Conservation (phyloP, 495 filamentous ascomycete genomes). For the Zalerion maritima region DNA sequence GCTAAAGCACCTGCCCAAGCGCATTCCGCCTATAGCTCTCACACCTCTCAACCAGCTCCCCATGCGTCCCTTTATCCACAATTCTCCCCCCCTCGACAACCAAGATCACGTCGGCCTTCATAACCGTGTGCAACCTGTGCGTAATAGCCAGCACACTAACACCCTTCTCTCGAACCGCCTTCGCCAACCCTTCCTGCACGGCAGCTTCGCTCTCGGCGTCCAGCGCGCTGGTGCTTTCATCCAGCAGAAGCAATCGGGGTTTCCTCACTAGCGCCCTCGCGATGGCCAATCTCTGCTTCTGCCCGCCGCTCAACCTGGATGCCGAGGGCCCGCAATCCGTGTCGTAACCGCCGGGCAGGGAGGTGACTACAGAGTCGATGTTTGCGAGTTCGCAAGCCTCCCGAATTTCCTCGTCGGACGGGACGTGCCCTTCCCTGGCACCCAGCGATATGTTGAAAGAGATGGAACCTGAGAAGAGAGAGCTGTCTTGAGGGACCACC, state of each 20-base stretch:
- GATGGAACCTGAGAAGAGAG: conserved; percentile 40
- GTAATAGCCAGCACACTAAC: conserved; percentile 73
- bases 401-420: conserved; percentile 34
- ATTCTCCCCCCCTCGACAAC: conserved; percentile 54
- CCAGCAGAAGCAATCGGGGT: conserved; percentile 66
- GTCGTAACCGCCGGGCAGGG: conserved; percentile 46
- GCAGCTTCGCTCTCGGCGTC: conserved; percentile 57
- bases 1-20: conserved; percentile 26
- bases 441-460: conserved; percentile 40
- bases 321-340: conserved; percentile 40
- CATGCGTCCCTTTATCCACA: conserved; percentile 54
- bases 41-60: conserved; percentile 43
- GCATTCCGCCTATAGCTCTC: conserved; percentile 45
- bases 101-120: conserved; percentile 61
- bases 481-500: conserved; percentile 41
- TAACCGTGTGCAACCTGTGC: conserved; percentile 65
- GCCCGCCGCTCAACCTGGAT: conserved; percentile 36
- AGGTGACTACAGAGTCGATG: conserved; percentile 42
- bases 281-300: conserved; percentile 58
- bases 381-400: conserved; percentile 42
- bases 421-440: conserved; percentile 24
- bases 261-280: conserved; percentile 68
- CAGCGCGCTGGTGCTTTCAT: conserved; percentile 72
- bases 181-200: conserved; percentile 58
- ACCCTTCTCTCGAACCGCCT: conserved; percentile 48